Base-by-base conservation (phyloP, 306 rosid genomes). In the Acacia confusa region DNA sequence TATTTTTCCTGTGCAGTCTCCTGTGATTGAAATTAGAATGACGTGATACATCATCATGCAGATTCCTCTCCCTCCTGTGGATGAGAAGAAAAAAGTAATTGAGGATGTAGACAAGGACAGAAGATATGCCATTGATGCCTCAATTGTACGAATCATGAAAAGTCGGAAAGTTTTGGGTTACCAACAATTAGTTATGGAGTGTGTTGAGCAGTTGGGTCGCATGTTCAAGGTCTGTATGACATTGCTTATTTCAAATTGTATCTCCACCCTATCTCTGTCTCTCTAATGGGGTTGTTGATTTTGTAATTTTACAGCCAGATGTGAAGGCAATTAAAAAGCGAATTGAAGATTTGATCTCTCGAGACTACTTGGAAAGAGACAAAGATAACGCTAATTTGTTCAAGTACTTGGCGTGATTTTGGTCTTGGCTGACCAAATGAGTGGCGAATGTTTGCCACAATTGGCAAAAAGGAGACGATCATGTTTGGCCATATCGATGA, bases 11-110 rank as follows among this genome's bases (percentile, higher is more conserved):
- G n/a, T 72, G 20, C 72, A 72, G 41, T 25, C 50, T 72, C 36
- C 41, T 20, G 74, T 28, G 7, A 67, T 45, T 50, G 75, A 77
- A 65, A 9, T 75, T 45, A 32, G 75, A 74, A 60, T 69, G 57
- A 71, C 72, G 20, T 40, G 43, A 77, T 10, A 6, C 16, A 2
- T 57, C 20, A 4, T 57, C 50, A 52, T 82, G 77, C 78, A 94
- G 98, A 92, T 95, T 80, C 98, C 98, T 44, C 97, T 95, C 53
- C 98, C 98, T 16, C 97, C 97, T 0, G 97, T 95, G 86, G 98
- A 92, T 78, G 98, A 95, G 79, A 95, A 91, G 87, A 95, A 90
- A 92, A 95, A 86, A 74, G 98, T 92, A 28, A 89, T 92, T 27
- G 97, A 92, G 87, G 98, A 92, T 74, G 98, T 95, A 70, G 97